phyloP scores from a whole-genome alignment of 2,329 filamentous ascomycete species.

The Microcera coccophila region DNA sequence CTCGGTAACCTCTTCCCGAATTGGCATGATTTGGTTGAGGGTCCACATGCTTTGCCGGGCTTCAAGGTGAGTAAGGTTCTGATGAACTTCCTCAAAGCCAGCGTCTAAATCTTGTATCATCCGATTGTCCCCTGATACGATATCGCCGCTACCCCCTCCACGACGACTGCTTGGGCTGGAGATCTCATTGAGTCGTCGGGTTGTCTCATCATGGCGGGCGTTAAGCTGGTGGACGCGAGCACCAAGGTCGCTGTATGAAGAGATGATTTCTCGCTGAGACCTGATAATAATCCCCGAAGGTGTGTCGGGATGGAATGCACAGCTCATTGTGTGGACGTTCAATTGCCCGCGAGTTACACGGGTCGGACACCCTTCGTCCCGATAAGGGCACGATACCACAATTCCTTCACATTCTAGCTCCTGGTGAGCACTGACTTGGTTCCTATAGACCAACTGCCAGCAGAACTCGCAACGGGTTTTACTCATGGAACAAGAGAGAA shows the following conservation, averaged over 20 bases:
- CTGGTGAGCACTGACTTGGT: constrained; percentile 45
- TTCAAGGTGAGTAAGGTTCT: constrained; percentile 55
- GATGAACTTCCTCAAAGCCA: constrained; percentile 53
- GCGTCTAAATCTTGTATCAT: constrained; percentile 43
- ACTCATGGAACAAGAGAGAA: constrained; percentile 43
- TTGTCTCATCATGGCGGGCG: constrained; percentile 32
- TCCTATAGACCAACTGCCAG: constrained; percentile 40
- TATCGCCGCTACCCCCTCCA: constrained; percentile 20
- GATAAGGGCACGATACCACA: constrained; percentile 46
- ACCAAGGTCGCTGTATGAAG: constrained; percentile 35
- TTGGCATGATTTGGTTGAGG: constrained; percentile 58
- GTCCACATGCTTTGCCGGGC: constrained; percentile 58
- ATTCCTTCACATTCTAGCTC: constrained; percentile 48
- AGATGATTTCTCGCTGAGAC: constrained; percentile 46
- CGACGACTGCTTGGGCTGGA: constrained; percentile 41
- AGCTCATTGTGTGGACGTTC: constrained; percentile 44
- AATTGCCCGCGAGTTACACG: constrained; percentile 36
- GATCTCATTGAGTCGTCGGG: constrained; percentile 34
- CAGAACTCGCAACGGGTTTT: constrained; percentile 50
- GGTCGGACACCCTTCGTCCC: constrained; percentile 35
- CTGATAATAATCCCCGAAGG: constrained; percentile 50
- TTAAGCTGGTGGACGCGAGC: constrained; percentile 35
- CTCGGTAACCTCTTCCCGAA: constrained; percentile 61
- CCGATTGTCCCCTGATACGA: constrained; percentile 48
- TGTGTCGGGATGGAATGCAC: constrained; percentile 48